Conservation (phyloP, 108 stramenopile species). For the Skeletonema tropicum region DNA sequence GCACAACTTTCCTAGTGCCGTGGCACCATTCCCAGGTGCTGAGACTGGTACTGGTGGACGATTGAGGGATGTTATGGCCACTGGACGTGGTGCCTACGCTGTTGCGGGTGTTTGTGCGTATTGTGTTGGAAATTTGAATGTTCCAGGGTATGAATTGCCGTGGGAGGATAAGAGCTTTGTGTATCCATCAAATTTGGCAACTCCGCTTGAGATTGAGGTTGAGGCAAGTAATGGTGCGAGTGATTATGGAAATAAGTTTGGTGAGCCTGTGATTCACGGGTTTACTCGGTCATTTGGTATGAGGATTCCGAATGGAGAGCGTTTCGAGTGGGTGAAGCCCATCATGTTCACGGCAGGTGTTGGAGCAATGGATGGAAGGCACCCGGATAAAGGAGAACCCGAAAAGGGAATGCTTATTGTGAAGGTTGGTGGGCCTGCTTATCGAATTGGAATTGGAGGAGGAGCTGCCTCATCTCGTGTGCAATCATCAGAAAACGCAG, state of each 20-base stretch:
- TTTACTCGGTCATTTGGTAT: conserved; percentile 97
- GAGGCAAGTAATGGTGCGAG: conserved; percentile 97
- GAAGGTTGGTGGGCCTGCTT: conserved; percentile 98
- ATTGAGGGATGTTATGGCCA: conserved; percentile 98
- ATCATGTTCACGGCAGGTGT: conserved; percentile 99
- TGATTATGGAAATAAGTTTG: conserved; percentile 99
- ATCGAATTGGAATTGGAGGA: conserved; percentile 98
- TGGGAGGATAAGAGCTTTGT: conserved; percentile 93
- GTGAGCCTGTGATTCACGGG: conserved; percentile 97
- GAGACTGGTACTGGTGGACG: conserved; percentile 99
- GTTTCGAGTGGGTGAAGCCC: conserved; percentile 98
- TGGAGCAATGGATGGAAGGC: conserved; percentile 93
- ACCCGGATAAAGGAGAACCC: conserved; percentile 90
- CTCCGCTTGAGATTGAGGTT: conserved; percentile 92
- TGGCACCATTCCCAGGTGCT: conserved; percentile 98
- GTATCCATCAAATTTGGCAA: conserved; percentile 90
- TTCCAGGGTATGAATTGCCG: conserved; percentile 93
- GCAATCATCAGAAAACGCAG: conserved; percentile 86
- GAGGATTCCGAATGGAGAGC: conserved; percentile 91
- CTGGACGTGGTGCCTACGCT: conserved; percentile 94
- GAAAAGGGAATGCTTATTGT: conserved; percentile 97
- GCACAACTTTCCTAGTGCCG: conserved; percentile 99
- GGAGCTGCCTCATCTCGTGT: conserved; percentile 95
- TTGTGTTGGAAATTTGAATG: conserved; percentile 97
- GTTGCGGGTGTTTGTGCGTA: conserved; percentile 95